Percentiles rank a stretch among this genome's conserved stretches.
These are phyloP conservation scores for Chlamydomonas schloesseri DNA, from an alignment of 139 green algal genomes.

Conservation along the genomic window DNA sequence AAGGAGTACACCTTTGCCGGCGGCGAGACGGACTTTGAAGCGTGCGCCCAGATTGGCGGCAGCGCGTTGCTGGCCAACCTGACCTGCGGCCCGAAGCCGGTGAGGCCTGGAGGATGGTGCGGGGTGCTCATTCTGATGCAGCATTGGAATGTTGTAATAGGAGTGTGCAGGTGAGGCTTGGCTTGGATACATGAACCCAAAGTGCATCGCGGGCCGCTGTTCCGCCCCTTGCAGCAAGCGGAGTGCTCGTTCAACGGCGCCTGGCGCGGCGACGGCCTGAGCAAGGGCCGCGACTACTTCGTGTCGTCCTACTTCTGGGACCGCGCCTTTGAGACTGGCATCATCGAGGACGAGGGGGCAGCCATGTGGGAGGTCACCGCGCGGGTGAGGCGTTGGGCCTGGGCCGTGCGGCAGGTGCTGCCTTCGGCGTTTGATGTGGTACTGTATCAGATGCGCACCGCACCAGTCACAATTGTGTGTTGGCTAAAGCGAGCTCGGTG, in stretches of 20 bases:
- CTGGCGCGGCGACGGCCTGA: constrained; percentile 81
- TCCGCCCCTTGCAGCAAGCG: constrained; percentile 52
- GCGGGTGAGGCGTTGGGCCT: constrained; percentile 43
- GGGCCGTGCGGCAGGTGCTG: no score
- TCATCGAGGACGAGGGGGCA: constrained; percentile 61
- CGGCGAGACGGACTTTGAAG: background rate
- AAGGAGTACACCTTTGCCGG: constrained; percentile 45
- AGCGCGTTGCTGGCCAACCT: constrained; percentile 53
- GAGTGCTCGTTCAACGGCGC: constrained; percentile 95
- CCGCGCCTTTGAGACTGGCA: constrained; percentile 67
- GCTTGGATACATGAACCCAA: no score
- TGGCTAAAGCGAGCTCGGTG: no score
- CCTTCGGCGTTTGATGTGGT: no score
- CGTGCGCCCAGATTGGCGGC: constrained; percentile 44
- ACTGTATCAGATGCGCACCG: no score
- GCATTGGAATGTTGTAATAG: no score
- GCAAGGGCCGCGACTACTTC: constrained; percentile 79
- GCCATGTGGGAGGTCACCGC: constrained; percentile 55
- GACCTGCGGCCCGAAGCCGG: constrained; percentile 54
- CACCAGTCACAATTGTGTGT: no score
- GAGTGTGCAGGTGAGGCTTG: no score
- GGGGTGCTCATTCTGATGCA: no score
- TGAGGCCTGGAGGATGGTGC: background rate
- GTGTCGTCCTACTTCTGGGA: constrained; percentile 98
- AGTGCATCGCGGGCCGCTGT: no score